phyloP scores from a whole-genome alignment of 73 alveolate species.

The Paramecium sexaurelia region DNA sequence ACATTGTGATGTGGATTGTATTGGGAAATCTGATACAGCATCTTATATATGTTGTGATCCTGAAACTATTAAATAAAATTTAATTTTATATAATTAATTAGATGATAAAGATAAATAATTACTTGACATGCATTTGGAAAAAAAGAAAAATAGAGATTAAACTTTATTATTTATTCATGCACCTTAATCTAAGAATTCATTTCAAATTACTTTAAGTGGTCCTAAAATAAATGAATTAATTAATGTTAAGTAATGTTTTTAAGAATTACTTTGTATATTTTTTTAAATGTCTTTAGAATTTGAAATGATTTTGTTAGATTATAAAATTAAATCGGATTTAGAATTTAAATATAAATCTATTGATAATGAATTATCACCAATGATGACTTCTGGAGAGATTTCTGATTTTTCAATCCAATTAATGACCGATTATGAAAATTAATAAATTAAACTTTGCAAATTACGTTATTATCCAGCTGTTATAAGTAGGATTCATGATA shows the following conservation, averaged over 20 bases:
- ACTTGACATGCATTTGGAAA: background rate
- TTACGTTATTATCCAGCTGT: background rate
- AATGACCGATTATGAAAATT: background rate
- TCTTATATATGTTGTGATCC: slow-evolving; percentile 11
- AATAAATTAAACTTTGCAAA: background rate
- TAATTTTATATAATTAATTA: background rate
- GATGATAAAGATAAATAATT: background rate
- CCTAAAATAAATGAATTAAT: slow-evolving; percentile 28
- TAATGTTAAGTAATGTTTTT: background rate
- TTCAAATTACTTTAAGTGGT: slow-evolving; percentile 24
- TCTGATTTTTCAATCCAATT: background rate
- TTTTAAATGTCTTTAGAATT: slow-evolving; percentile 21
- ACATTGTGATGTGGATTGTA: background rate
- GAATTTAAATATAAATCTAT: background rate
- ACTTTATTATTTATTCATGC: background rate
- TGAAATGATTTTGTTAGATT: background rate
- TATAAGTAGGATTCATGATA: background rate
- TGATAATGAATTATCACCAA: background rate
- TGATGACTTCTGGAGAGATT: slow-evolving; percentile 11
- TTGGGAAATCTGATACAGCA: background rate
- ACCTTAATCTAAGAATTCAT: background rate
- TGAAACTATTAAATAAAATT: background rate
- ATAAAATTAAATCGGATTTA: background rate
- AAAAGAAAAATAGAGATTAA: background rate
- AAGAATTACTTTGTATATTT: background rate